Evolutionary conservation across 208 protist species (phyloP).

Genomic region (Endotrypanum monterogeii): DNA sequence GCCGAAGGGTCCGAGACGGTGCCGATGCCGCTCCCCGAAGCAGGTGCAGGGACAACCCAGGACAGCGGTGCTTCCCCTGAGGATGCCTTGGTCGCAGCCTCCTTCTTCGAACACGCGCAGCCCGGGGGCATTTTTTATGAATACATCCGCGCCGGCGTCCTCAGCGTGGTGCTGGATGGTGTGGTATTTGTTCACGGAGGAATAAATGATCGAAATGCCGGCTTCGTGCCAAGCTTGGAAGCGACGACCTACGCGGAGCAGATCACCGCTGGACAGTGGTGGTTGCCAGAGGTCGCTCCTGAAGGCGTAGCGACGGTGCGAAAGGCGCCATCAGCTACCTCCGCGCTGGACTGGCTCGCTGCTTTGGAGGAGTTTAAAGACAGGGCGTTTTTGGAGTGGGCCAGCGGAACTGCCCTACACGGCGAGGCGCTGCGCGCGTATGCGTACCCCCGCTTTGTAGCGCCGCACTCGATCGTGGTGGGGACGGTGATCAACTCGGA

Average conservation of each 20-base stretch:
- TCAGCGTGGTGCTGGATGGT: conserved; percentile 58
- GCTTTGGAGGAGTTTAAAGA: conserved; percentile 66
- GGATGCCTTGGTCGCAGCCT: conserved; percentile 64
- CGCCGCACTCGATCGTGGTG: conserved; percentile 71
- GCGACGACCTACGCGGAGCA: conserved; percentile 27
- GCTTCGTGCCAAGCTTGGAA: conserved; percentile 57
- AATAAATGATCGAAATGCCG: conserved; percentile 64
- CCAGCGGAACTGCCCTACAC: conserved; percentile 3
- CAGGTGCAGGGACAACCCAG: not conserved
- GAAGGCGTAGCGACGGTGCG: not conserved
- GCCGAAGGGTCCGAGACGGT: not conserved
- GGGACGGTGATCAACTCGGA: conserved; percentile 44
- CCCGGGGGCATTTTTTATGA: conserved; percentile 78
- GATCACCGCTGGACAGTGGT: conserved; percentile 24
- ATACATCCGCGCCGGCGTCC: conserved; percentile 57
- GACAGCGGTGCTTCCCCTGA: not conserved
- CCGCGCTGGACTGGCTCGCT: conserved; percentile 54
- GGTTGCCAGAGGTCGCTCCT: conserved; percentile 25
- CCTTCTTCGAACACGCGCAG: conserved; percentile 61
- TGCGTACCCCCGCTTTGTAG: conserved; percentile 47
- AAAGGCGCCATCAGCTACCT: not conserved
- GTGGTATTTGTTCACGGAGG: conserved; percentile 89
- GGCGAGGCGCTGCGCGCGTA: conserved; percentile 67
- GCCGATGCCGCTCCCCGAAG: not conserved
- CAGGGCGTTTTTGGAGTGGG: conserved; percentile 53